A percentile compares a stretch with the other conserved stretches of the same genome.
Conservation (phyloP, 495 filamentous ascomycete genomes). For the Bombardia bombarda region DNA sequence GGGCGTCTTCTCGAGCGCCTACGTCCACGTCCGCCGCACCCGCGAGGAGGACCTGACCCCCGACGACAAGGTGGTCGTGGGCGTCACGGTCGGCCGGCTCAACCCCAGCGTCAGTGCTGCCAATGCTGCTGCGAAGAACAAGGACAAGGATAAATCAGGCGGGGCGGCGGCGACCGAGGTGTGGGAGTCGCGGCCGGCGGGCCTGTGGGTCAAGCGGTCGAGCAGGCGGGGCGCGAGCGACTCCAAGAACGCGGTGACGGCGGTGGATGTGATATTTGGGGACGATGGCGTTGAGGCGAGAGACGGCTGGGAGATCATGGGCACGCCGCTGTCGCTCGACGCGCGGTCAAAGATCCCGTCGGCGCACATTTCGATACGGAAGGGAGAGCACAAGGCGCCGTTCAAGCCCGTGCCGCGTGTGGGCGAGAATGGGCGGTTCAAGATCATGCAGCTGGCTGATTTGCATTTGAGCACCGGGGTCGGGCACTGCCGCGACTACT, state of each 20-base stretch:
- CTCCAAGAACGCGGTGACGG: conserved; percentile 68
- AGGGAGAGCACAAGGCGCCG: conserved; percentile 52
- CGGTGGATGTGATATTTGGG: conserved; percentile 85
- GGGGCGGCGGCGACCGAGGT: conserved; percentile 34
- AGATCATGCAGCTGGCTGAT: conserved; percentile 92
- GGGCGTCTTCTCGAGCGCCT: conserved; percentile 69
- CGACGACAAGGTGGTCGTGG: conserved; percentile 73
- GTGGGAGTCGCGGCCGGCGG: conserved; percentile 76
- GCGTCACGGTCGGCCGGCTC: conserved; percentile 70
- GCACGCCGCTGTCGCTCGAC: conserved; percentile 61
- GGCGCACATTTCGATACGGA: conserved; percentile 65
- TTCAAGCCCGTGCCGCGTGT: conserved; percentile 67
- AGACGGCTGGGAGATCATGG: conserved; percentile 68
- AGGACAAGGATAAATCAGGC: no score
- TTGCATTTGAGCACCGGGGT: conserved; percentile 85
- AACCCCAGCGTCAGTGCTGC: conserved; percentile 41
- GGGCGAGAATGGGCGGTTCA: conserved; percentile 85
- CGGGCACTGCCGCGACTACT: conserved; percentile 73
- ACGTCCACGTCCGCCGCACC: conserved; percentile 77
- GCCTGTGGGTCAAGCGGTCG: conserved; percentile 82
- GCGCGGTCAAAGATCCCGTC: conserved; percentile 51
- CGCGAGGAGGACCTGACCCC: conserved; percentile 74
- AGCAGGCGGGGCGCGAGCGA: conserved; percentile 70
- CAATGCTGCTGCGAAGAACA: conserved; percentile 45
- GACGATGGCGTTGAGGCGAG: conserved; percentile 88